Percentiles rank a stretch among this genome's conserved stretches.
These are phyloP conservation scores for Silene noctiflora DNA, from an alignment of 179 eudicot species.

Conservation along the genomic window DNA sequence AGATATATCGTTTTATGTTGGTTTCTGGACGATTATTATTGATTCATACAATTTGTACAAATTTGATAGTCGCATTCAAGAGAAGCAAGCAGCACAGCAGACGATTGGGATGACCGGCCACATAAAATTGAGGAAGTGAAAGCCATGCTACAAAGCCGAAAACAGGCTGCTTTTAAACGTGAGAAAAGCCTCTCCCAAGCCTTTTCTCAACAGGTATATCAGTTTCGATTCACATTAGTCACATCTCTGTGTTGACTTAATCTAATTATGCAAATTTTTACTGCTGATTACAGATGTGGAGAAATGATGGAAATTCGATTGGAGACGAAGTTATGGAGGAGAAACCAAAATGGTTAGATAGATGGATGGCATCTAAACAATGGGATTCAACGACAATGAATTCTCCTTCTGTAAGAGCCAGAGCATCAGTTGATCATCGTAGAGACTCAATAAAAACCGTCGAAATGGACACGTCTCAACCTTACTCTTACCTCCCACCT, in stretches of 20 bases:
- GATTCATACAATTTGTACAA: no score
- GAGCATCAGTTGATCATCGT: conserved; percentile 59
- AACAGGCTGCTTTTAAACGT: conserved; percentile 55
- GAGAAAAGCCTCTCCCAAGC: conserved; percentile 55
- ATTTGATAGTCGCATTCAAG: conserved; percentile 53
- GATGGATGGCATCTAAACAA: conserved; percentile 53
- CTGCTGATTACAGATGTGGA: conserved; percentile 37
- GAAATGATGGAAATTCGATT: conserved; percentile 58
- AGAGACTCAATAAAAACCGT: conserved; percentile 57
- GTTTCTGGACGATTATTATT: no score
- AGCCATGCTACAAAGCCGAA: conserved; percentile 62
- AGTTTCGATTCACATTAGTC: no score
- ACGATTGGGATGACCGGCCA: conserved; percentile 80
- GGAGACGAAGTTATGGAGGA: conserved; percentile 55
- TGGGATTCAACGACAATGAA: conserved; percentile 39
- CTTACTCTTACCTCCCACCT: conserved; percentile 42
- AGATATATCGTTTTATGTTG: no score
- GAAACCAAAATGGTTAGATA: conserved; percentile 46
- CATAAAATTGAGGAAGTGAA: conserved; percentile 69
- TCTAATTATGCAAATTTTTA: background rate
- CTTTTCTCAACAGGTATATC: conserved; percentile 55
- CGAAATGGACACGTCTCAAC: conserved; percentile 66
- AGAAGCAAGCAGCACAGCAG: conserved; percentile 65
- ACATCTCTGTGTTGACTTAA: background rate
- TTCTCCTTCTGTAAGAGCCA: conserved; percentile 24